phyloP scores from a whole-genome alignment of 768 basidiomycete genomes.

The Rhizopogon vesiculosus region DNA sequence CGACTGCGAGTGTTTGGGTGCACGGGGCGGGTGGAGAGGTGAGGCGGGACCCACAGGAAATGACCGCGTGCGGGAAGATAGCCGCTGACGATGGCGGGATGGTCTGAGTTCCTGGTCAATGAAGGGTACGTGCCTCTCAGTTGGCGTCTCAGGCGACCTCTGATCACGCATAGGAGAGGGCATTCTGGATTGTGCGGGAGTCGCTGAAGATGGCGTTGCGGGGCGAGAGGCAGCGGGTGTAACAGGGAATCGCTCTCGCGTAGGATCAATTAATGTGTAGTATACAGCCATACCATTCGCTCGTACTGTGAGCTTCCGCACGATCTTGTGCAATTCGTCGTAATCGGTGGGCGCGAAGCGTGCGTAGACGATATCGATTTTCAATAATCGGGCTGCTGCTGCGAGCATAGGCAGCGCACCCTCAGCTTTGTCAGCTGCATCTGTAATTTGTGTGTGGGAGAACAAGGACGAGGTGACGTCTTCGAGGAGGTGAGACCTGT shows the following conservation, averaged over 20 bases:
- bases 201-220: slow-evolving; percentile 29
- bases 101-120: background rate
- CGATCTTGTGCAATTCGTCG: slow-evolving; percentile 40
- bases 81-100: background rate
- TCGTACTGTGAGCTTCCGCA: slow-evolving; percentile 47
- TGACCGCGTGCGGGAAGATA: background rate
- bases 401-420: slow-evolving; percentile 47
- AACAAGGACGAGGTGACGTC: slow-evolving; percentile 33
- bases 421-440: slow-evolving; percentile 36
- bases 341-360: slow-evolving; percentile 60
- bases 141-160: background rate
- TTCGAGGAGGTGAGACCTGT: slow-evolving; percentile 40
- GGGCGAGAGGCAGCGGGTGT: slow-evolving; percentile 37
- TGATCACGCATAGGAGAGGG: slow-evolving; percentile 20
- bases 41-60: slow-evolving; percentile 9
- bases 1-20: slow-evolving; percentile 12
- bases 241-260: slow-evolving; percentile 49
- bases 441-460: slow-evolving; percentile 26
- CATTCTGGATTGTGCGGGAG: slow-evolving; percentile 28
- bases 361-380: slow-evolving; percentile 54
- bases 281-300: slow-evolving; percentile 62
- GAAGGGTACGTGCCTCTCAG: background rate
- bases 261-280: slow-evolving; percentile 60
- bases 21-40: slow-evolving; percentile 7
- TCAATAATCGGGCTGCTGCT: slow-evolving; percentile 47